Evolutionary conservation across 2,329 filamentous ascomycete genomes (phyloP), one percentile per base, ranked within the genome.

Genomic region (Paraphoma chrysanthemicola): DNA sequence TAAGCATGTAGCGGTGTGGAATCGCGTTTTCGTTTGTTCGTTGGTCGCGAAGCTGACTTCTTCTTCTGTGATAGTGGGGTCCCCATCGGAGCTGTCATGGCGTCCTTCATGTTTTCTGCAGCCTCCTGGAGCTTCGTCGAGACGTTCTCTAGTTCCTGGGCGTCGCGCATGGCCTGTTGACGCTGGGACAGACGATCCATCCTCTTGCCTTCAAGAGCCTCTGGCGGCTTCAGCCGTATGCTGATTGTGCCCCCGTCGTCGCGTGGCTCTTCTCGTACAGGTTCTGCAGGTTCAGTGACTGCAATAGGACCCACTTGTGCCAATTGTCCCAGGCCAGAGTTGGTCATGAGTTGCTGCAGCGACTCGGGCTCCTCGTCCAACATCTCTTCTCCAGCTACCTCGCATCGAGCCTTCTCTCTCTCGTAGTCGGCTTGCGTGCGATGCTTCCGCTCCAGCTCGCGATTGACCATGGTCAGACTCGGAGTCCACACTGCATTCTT

Each of bases 401-500:
- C 82, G 66, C 72, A 75, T 28, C 73, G 72, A 8, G 83, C 83
- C 77, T 88, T 87, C 6, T 88, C 88, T 44, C 82, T 81, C 43
- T 82, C 78, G 59, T 79, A 82, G 52, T 75, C 77, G 44, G 69
- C 69, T 31, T 74, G 66, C 29, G 81, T 81, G 49, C 91, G 87
- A 1, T 88, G 88, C 16, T 92, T 83, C 17, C 82, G 81, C 72
- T 90, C 90, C 1, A 95, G 84, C 75, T 94, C 91, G 30, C 91
- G 83, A 14, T 90, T 86, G 61, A 94, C 91, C 91, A 95, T 95
- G 0, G 91, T 93, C 66, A 92, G 90, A 60, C 90, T 93, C 0
- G 91, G 91, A 2, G 86, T 88, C 91, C 91, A 95, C 4, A 91
- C 88, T 0, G 91, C 90, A 69, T 95, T 95, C 82, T 95, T 95